Conservation (phyloP, 352 stramenopile species). For the Phytopythium chamaehyphon region DNA sequence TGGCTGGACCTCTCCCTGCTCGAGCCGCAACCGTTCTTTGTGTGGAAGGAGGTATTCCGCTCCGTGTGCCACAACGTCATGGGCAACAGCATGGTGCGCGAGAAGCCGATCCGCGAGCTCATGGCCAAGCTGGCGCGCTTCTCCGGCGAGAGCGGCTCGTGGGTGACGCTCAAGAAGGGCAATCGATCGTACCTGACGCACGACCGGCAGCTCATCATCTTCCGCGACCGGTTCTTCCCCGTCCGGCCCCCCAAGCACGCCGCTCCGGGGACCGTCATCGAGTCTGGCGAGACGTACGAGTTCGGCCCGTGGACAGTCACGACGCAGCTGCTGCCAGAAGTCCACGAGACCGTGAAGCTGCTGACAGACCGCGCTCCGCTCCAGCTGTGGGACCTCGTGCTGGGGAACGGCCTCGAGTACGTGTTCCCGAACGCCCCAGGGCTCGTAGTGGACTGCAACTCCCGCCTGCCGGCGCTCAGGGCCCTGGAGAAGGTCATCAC, state of each 20-base stretch:
- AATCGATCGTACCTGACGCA: slow-evolving; percentile 75
- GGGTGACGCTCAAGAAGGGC: slow-evolving; percentile 83
- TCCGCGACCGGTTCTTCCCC: slow-evolving; percentile 74
- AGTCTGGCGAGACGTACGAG: slow-evolving; percentile 28
- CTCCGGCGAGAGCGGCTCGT: slow-evolving; percentile 43
- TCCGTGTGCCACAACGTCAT: slow-evolving; percentile 75
- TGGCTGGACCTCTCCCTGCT: slow-evolving; percentile 67
- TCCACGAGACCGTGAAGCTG: slow-evolving; percentile 18
- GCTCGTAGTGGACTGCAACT: slow-evolving; percentile 56
- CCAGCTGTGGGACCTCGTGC: slow-evolving; percentile 59
- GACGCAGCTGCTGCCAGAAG: slow-evolving; percentile 25
- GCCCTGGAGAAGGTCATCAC: slow-evolving; percentile 70
- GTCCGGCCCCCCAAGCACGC: slow-evolving; percentile 15
- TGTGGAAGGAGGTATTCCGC: slow-evolving; percentile 87
- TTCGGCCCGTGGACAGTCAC: slow-evolving; percentile 58
- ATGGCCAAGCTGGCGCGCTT: slow-evolving; percentile 65
- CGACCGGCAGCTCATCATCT: slow-evolving; percentile 66
- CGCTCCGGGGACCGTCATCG: slow-evolving; percentile 13
- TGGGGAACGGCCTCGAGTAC: slow-evolving; percentile 45
- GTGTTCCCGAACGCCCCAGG: slow-evolving; percentile 47
- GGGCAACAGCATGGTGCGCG: slow-evolving; percentile 82
- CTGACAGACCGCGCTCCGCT: slow-evolving; percentile 27
- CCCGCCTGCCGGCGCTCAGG: slow-evolving; percentile 46
- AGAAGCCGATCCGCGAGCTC: slow-evolving; percentile 76
- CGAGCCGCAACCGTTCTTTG: slow-evolving; percentile 62